Evolutionary conservation across 1,284 basidiomycete genomes (phyloP).

Genomic region (Ceratobasidium sp.): DNA sequence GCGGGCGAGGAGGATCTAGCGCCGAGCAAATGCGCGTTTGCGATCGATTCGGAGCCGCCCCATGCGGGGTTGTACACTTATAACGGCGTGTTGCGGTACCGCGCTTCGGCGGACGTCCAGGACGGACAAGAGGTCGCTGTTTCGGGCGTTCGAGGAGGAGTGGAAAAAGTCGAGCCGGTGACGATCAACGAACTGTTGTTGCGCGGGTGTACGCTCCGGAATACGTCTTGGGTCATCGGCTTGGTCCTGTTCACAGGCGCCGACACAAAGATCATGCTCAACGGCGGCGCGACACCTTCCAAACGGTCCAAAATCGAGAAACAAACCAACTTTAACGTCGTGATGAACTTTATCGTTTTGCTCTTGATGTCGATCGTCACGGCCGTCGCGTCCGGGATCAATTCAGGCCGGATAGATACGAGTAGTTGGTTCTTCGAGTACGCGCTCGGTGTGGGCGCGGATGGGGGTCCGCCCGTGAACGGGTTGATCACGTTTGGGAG

Average conservation of each 20-base stretch:
- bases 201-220: conserved; percentile 92
- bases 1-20: conserved; percentile 92
- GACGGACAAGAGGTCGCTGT: conserved; percentile 58
- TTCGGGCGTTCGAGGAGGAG: too few species aligned
- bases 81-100: conserved; percentile 86
- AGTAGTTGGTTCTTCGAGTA: conserved; percentile 81
- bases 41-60: conserved; percentile 93
- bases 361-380: conserved; percentile 81
- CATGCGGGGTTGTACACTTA: conserved; percentile 94
- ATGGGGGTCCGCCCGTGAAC: conserved; percentile 75
- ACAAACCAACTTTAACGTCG: conserved; percentile 98
- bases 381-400: conserved; percentile 81
- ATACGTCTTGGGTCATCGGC: conserved; percentile 95
- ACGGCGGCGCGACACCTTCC: conserved; percentile 90
- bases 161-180: too few species aligned
- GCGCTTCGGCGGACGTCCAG: conserved; percentile 52
- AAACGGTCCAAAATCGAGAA: conserved; percentile 97
- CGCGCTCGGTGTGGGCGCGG: conserved; percentile 67
- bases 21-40: conserved; percentile 75
- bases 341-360: conserved; percentile 92
- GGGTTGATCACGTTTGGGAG: conserved; percentile 90
- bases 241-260: conserved; percentile 94
- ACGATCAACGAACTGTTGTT: conserved; percentile 94
- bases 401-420: conserved; percentile 72
- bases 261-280: conserved; percentile 99